Evolutionary conservation across 768 basidiomycete genomes (phyloP).

Genomic region (Panellus pusillus): DNA sequence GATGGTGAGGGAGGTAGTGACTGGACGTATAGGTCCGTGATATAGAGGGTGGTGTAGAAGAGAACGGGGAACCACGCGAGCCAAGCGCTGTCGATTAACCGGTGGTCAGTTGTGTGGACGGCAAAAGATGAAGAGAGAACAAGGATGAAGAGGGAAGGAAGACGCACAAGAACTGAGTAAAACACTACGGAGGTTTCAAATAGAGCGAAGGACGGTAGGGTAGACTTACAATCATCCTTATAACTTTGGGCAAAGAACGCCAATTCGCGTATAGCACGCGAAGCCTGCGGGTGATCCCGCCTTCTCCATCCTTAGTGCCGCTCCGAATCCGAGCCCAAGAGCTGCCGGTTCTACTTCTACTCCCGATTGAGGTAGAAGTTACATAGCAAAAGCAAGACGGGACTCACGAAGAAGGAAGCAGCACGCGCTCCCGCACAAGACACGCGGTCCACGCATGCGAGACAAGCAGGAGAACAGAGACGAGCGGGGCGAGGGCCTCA

Average conservation of each 20-base stretch:
- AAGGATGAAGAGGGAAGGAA: not conserved
- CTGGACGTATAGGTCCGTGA: conserved; percentile 82
- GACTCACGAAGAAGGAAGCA: conserved; percentile 38
- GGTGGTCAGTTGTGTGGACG: not conserved
- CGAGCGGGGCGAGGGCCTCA: conserved; percentile 77
- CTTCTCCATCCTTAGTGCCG: too few species aligned
- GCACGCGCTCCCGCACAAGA: conserved; percentile 71
- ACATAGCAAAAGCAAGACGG: not conserved
- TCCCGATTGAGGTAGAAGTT: too few species aligned
- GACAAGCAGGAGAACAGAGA: conserved; percentile 61
- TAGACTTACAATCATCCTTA: conserved; percentile 73
- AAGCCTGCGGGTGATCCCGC: too few species aligned
- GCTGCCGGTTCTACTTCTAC: too few species aligned
- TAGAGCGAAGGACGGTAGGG: not conserved
- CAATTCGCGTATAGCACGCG: conserved; percentile 49
- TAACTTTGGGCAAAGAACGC: conserved; percentile 67
- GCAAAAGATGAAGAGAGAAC: too few species aligned
- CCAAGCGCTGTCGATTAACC: conserved; percentile 56
- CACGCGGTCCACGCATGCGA: conserved; percentile 65
- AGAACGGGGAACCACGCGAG: conserved; percentile 92
- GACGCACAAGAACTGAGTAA: conserved; percentile 79
- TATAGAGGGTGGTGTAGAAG: conserved; percentile 85
- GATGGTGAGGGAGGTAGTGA: conserved; percentile 18
- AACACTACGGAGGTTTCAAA: conserved; percentile 45
- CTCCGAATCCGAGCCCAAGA: too few species aligned